These are phyloP conservation scores for Cystofilobasidium bisporidii DNA, from an alignment of 768 basidiomycete genomes.

Conservation along the genomic window DNA sequence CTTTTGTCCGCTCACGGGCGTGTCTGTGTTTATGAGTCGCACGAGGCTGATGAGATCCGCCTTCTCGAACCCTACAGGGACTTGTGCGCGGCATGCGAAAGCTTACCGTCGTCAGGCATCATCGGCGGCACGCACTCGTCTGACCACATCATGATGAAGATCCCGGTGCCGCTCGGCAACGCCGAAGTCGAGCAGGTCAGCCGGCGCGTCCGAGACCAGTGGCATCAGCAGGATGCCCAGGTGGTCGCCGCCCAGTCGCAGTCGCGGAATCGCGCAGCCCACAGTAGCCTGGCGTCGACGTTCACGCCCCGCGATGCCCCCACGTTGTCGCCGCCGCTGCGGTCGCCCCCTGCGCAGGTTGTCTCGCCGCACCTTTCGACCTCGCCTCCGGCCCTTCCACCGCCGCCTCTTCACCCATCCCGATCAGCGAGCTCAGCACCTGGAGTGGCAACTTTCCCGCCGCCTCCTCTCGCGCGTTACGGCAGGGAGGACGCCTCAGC, in stretches of 20 bases:
- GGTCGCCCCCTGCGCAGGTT: neutral
- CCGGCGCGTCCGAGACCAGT: slow-evolving; percentile 60
- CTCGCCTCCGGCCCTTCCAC: neutral
- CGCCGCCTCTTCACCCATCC: neutral
- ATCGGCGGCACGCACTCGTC: slow-evolving; percentile 31
- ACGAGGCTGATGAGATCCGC: neutral
- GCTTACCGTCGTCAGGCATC: slow-evolving; percentile 11
- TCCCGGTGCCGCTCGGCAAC: slow-evolving; percentile 69
- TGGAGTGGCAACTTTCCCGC: too few species aligned
- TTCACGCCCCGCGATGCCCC: slow-evolving; percentile 10
- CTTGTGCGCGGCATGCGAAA: slow-evolving; percentile 39
- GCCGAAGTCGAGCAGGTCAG: slow-evolving; percentile 68
- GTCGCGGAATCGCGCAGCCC: neutral
- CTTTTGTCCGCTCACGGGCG: too few species aligned
- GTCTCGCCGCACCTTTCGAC: neutral
- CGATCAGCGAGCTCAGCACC: neutral
- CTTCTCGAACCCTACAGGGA: slow-evolving; percentile 32
- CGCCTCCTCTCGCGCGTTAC: too few species aligned
- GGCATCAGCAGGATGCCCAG: slow-evolving; percentile 66
- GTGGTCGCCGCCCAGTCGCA: slow-evolving; percentile 41
- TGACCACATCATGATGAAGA: slow-evolving; percentile 86
- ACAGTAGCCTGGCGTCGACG: neutral
- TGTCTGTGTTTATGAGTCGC: too few species aligned
- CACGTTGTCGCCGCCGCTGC: neutral
- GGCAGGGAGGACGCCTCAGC: too few species aligned